Base-by-base conservation (phyloP, 2,329 filamentous ascomycete genomes). In the Fusarium sp. region DNA sequence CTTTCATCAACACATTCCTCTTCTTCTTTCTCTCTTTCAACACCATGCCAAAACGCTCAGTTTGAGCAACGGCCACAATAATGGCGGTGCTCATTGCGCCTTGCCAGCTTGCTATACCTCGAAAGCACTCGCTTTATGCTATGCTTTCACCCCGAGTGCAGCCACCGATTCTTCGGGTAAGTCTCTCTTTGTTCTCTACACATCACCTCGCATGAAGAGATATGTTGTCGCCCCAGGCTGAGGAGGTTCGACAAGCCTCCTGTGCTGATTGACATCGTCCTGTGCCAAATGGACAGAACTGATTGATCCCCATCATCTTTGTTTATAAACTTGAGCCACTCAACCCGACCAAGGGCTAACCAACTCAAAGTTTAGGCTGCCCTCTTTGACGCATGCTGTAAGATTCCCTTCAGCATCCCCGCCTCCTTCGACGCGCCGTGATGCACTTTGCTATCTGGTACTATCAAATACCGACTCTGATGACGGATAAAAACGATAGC, bases 261-360 rank as follows among this genome's bases (percentile, higher is more conserved):
- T 70, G 73, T 84, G 82, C 79, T 83, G 82, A 84, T 76, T 80
- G 82, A 84, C 85, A 81, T 73, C 71, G 84, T 86, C 84, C 83
- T 83, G 80, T 80, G 83, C 85, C 85, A 87, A 87, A 85, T 80
- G 84, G 84, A 86, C 83, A 75, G 77, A 71, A 77, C 84, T 85
- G 83, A 85, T 78, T 67, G 68, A 69, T 54, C 50, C 61, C 58
- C 43, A 57, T 57, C 52, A 21, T 41, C 38, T 54, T 50, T 55
- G 24, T 66, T 70, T 59, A 43, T 43, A 65, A 47, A 38, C 23
- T 57, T 46, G 37, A 59, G 18, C 29, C 8, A 43, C 31, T 11
- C 18, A 39, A 46, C 55, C 48, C 16, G 42, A 46, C 24, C 37
- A 41, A 23, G 24, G 26, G 72, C 75, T 77, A 73, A 77, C 69